A percentile compares a stretch with the other conserved stretches of the same genome.
Conservation (phyloP, 192 early-diverging fungal species). For the Podila epigama region DNA sequence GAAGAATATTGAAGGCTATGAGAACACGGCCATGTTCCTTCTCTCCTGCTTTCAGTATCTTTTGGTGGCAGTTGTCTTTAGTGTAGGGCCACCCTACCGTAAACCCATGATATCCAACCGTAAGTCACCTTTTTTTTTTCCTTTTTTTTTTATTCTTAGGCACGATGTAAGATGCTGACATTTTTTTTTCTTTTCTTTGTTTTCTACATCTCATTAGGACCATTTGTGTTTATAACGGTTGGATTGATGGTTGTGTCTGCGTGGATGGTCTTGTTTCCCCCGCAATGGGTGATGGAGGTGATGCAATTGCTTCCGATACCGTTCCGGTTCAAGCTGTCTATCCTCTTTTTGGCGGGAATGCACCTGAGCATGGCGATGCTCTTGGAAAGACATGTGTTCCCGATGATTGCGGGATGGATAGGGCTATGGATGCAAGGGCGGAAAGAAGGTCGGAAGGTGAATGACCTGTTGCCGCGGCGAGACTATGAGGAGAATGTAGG, state of each 20-base stretch:
- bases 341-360: constrained; percentile 65
- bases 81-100: constrained; percentile 95
- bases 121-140: constrained; percentile 37
- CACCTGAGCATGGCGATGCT: constrained; percentile 59
- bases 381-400: constrained; percentile 53
- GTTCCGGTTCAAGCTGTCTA: constrained; percentile 58
- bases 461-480: neutral
- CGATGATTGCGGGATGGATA: constrained; percentile 30
- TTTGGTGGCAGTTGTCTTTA: constrained; percentile 87
- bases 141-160: neutral
- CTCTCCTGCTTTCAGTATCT: constrained; percentile 94
- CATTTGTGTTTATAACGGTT: constrained; percentile 70
- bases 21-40: constrained; percentile 93
- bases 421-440: constrained; percentile 6
- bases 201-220: constrained; percentile 35
- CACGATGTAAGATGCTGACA: no score
- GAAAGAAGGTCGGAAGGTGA: neutral
- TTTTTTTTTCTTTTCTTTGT: neutral
- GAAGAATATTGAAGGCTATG: constrained; percentile 77
- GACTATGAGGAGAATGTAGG: neutral
- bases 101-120: constrained; percentile 88
- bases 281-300: constrained; percentile 51
- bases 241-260: constrained; percentile 59
- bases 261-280: constrained; percentile 61
- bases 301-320: constrained; percentile 76